Conservation (phyloP, 169 alveolate genomes). For the Eimeria necatrix region DNA sequence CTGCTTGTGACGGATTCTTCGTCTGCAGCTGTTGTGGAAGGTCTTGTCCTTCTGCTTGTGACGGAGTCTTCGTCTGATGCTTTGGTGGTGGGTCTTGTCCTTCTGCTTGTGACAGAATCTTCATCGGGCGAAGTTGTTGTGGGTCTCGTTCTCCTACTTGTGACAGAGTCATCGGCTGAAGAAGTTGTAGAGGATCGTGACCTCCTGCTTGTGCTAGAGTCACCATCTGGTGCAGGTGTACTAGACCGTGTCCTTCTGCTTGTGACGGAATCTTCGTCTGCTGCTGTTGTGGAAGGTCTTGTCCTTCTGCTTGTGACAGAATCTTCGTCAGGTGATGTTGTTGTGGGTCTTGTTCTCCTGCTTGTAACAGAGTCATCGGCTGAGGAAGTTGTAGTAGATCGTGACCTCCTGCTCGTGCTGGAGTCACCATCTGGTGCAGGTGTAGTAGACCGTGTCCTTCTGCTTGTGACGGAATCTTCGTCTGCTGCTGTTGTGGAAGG, state of each 20-base stretch:
- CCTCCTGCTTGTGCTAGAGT: slow-evolving; percentile 10
- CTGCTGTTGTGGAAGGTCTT: not conserved
- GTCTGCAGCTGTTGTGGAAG: no score
- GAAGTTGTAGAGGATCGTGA: not conserved
- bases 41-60: no score
- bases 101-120: not conserved
- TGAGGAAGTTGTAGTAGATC: not conserved
- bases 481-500: not conserved
- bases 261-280: not conserved
- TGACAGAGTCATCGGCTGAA: not conserved
- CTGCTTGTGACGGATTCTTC: no score
- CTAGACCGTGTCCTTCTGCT: not conserved
- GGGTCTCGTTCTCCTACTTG: not conserved
- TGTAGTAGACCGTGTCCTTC: not conserved
- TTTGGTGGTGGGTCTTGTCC: slow-evolving; percentile 12
- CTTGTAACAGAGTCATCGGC: not conserved
- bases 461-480: not conserved
- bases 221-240: not conserved
- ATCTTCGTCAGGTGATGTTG: not conserved
- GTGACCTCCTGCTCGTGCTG: not conserved
- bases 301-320: not conserved
- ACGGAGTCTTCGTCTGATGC: not conserved
- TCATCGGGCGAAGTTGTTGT: not conserved
- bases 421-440: not conserved
- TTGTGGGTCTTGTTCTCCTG: not conserved